Percentiles rank a stretch among this genome's conserved stretches.
Evolutionary conservation across 495 filamentous ascomycete genomes (phyloP).

Genomic region (Penicillium coprophilum): DNA sequence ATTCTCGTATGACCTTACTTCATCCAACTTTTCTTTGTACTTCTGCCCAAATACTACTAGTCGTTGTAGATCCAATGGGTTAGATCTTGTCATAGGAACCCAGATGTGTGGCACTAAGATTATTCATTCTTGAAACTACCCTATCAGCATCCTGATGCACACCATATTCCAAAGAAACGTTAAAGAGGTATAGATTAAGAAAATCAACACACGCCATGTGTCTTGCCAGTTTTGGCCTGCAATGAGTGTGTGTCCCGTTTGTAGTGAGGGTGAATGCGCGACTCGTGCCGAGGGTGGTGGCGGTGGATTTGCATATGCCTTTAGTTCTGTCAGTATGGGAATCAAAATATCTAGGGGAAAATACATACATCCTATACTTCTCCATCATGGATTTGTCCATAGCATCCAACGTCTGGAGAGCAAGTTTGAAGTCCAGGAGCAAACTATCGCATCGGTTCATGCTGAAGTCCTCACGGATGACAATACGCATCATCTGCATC

Average conservation of each 20-base stretch:
- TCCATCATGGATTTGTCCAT: constrained; percentile 71
- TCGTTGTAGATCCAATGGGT: neutral
- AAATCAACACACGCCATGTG: constrained; percentile 73
- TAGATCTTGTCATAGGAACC: neutral
- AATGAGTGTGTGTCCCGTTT: constrained; percentile 76
- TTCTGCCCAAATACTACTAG: too few species aligned
- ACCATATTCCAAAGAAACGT: neutral
- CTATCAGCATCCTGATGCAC: neutral
- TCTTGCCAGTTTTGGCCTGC: constrained; percentile 87
- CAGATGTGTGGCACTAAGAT: neutral
- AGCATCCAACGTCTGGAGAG: constrained; percentile 61
- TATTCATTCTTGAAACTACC: neutral
- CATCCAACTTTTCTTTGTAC: too few species aligned
- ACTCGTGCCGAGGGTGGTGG: constrained; percentile 54
- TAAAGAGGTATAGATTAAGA: neutral
- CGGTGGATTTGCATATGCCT: constrained; percentile 57
- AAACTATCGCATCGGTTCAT: constrained; percentile 71
- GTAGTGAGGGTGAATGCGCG: constrained; percentile 64
- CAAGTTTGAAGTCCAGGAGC: constrained; percentile 70
- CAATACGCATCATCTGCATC: constrained; percentile 83
- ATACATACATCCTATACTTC: constrained; percentile 60
- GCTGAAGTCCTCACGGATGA: constrained; percentile 86
- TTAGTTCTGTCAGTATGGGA: constrained; percentile 12
- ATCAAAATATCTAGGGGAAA: neutral
- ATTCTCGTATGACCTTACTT: too few species aligned